Evolutionary conservation across 305 asterid genomes (phyloP).

Genomic region (Ilex paraguariensis): DNA sequence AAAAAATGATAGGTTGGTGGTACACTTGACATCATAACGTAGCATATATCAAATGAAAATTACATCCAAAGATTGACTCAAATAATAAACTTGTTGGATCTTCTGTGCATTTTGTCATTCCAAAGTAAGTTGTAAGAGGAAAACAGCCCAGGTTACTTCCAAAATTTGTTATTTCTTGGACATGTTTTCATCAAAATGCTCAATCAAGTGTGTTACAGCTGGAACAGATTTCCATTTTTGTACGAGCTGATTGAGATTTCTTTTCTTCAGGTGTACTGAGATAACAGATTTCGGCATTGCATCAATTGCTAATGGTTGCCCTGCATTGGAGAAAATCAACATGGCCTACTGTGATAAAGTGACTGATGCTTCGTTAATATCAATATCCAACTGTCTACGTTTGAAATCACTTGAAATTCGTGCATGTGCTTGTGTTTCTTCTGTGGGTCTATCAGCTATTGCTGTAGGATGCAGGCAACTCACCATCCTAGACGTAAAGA

Average conservation of each 20-base stretch:
- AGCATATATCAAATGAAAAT: too few species aligned
- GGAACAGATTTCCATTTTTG: too few species aligned
- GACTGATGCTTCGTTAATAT: constrained; percentile 57
- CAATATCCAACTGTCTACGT: constrained; percentile 67
- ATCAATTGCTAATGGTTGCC: constrained; percentile 64
- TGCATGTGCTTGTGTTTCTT: constrained; percentile 71
- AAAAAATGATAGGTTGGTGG: too few species aligned
- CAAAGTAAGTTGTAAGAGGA: too few species aligned
- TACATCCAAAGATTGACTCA: too few species aligned
- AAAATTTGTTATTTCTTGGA: too few species aligned
- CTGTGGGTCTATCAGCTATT: constrained; percentile 65
- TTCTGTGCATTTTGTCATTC: too few species aligned
- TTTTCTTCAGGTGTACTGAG: constrained; percentile 61
- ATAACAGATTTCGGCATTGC: constrained; percentile 58
- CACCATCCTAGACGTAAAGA: constrained; percentile 40
- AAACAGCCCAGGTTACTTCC: too few species aligned
- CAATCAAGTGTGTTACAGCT: too few species aligned
- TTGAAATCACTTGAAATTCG: constrained; percentile 71
- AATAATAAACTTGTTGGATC: too few species aligned
- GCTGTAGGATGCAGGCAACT: constrained; percentile 76
- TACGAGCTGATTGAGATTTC: neutral
- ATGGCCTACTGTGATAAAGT: constrained; percentile 56
- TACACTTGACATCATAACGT: too few species aligned
- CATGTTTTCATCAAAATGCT: too few species aligned
- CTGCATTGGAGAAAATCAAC: constrained; percentile 61